Evolutionary conservation across 2,329 filamentous ascomycete species (phyloP), one percentile per base, ranked within the genome.

Genomic region (Hirsutella thompsonii): DNA sequence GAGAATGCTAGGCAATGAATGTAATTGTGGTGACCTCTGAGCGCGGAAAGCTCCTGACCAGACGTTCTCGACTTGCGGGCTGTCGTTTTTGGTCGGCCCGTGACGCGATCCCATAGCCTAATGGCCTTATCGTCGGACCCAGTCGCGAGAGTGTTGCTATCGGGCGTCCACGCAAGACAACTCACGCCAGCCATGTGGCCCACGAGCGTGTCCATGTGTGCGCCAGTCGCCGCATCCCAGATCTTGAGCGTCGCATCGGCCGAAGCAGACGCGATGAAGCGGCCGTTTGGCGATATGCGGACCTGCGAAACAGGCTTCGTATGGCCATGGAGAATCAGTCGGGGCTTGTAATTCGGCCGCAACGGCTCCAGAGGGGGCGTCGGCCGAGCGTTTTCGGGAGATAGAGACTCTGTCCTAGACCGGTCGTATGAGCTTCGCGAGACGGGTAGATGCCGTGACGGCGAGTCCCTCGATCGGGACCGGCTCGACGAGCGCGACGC

Each of bases 41-140:
- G 68, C 5, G 77, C 74, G 2, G 67, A 66, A 50, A 68, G 66
- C 21, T 69, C 68, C 54, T 64, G 54, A 0, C 55, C 58, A 2
- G 53, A 54, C 2, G 52, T 53, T 20, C 45, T 46, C 3, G 56
- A 54, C 42, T 58, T 62, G 19, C 61, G 57, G 16, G 66, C 64
- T n/a, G 61, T 68, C 26, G 62, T 64, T 44, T 69, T 71, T 13
- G 73, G 72, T 8, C 70, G 64, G 0, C 73, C 73, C 19, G 76
- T 81, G 16, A 78, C 69, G 8, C 77, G 66, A 54, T 95, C 85
- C 92, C 92, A 98, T 1, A 98, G 68, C 2, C 92, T 78, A 47
- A 98, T 96, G 1, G 83, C 79, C 64, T 98, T 98, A 70, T 98
- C 92, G 61, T 98, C 92, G 5, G 85, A 90, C 20, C 90, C 92